Evolutionary conservation across 164 flowering plant species (phyloP).

Genomic region (Buxus sempervirens): DNA sequence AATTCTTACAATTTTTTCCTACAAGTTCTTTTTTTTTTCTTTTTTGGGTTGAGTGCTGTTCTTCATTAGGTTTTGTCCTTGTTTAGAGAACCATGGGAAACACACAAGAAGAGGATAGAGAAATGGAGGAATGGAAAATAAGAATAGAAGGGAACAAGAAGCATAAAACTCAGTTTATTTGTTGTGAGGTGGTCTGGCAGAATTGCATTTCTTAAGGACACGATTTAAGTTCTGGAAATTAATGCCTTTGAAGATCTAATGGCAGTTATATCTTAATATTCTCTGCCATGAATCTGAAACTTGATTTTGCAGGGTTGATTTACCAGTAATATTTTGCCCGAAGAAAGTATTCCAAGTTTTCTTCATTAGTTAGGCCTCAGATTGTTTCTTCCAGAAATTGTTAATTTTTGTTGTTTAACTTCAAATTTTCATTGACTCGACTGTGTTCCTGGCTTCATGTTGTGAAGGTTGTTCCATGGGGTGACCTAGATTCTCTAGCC

Average conservation of each 20-base stretch:
- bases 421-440: neutral
- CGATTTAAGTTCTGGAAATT: neutral
- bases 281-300: no score
- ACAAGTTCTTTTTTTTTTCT: neutral
- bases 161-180: neutral
- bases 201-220: neutral
- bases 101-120: neutral
- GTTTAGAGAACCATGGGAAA: neutral
- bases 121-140: neutral
- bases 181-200: neutral
- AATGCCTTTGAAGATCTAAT: neutral
- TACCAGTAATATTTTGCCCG: no score
- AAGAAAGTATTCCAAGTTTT: no score
- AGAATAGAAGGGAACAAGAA: neutral
- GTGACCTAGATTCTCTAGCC: slow-evolving; percentile 91
- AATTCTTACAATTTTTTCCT: neutral
- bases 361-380: no score
- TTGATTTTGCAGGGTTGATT: no score
- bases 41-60: neutral
- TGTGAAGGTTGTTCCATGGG: slow-evolving; percentile 86
- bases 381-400: neutral
- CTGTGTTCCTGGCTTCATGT: neutral
- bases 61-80: neutral
- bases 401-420: neutral
- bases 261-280: no score